phyloP scores from a whole-genome alignment of 805 yeast species.

The Diddensiella caesifluorescens region DNA sequence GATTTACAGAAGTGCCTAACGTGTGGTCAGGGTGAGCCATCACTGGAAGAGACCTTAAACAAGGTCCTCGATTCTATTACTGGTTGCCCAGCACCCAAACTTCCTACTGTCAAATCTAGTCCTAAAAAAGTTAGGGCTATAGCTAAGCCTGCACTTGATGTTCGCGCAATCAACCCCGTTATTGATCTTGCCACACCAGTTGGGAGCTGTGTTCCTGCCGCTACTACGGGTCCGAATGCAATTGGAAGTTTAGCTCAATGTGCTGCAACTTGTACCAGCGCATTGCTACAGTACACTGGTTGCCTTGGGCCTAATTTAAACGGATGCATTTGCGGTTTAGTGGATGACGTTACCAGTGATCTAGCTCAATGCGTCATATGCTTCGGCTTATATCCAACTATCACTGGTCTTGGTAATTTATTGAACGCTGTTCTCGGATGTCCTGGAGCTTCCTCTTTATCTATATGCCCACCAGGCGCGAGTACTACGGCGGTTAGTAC shows the following conservation, averaged over 20 bases:
- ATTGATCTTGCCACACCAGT: too few relatives aligned
- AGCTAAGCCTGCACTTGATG: too few relatives aligned
- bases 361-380: neutral
- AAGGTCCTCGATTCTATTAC: conserved; percentile 1
- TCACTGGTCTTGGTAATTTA: neutral
- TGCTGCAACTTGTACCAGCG: neutral
- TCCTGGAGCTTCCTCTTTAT: conserved; percentile 3
- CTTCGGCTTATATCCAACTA: neutral
- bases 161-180: too few relatives aligned
- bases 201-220: too few relatives aligned
- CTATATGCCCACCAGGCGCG: conserved; percentile 1
- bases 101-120: too few relatives aligned
- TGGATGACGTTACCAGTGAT: conserved; percentile 2
- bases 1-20: neutral
- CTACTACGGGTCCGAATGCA: neutral
- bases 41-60: neutral
- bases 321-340: neutral
- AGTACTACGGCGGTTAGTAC: neutral
- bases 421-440: neutral
- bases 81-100: conserved; percentile 2
- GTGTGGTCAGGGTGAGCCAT: neutral
- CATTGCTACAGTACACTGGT: neutral
- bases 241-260: neutral
- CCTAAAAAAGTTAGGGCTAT: too few relatives aligned
- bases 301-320: neutral